Evolutionary conservation across 169 alveolate genomes (phyloP).

Genomic region (Theileria orientalis): DNA sequence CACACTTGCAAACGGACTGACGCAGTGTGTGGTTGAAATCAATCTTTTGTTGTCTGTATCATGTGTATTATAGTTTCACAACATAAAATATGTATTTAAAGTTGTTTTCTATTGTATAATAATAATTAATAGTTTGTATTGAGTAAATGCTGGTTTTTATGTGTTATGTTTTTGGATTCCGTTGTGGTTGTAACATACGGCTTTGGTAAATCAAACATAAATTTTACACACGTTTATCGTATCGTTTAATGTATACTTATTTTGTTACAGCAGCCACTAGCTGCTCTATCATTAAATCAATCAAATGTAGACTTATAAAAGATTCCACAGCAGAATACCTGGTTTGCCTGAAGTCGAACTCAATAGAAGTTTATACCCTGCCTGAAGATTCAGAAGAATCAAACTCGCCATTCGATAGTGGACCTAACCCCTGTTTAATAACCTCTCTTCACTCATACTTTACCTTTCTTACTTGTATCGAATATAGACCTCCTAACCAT

Average conservation of each 20-base stretch:
- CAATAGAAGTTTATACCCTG: constrained; percentile 61
- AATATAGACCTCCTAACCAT: constrained; percentile 57
- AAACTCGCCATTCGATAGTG: too few relatives aligned
- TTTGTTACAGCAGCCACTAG: constrained; percentile 62
- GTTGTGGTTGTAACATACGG: too few relatives aligned
- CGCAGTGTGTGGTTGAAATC: too few relatives aligned
- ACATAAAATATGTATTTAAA: too few relatives aligned
- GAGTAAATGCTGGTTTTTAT: too few relatives aligned
- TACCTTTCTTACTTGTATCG: constrained; percentile 37
- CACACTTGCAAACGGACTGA: constrained; percentile 64
- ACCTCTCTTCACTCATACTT: constrained; percentile 44
- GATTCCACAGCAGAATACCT: constrained; percentile 40
- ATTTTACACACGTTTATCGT: too few relatives aligned
- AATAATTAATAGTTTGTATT: too few relatives aligned
- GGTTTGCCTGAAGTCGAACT: constrained; percentile 61
- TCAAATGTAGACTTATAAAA: constrained; percentile 43
- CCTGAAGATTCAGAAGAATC: constrained; percentile 9
- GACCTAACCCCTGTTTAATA: constrained; percentile 35
- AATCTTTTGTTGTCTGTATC: too few relatives aligned
- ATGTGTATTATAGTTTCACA: too few relatives aligned
- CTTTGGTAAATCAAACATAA: too few relatives aligned
- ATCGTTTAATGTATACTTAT: constrained; percentile 48
- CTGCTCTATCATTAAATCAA: constrained; percentile 56
- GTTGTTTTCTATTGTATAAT: too few relatives aligned
- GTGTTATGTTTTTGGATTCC: too few relatives aligned